phyloP scores from a whole-genome alignment of 768 basidiomycete species.

The Hygrocybe punicea region DNA sequence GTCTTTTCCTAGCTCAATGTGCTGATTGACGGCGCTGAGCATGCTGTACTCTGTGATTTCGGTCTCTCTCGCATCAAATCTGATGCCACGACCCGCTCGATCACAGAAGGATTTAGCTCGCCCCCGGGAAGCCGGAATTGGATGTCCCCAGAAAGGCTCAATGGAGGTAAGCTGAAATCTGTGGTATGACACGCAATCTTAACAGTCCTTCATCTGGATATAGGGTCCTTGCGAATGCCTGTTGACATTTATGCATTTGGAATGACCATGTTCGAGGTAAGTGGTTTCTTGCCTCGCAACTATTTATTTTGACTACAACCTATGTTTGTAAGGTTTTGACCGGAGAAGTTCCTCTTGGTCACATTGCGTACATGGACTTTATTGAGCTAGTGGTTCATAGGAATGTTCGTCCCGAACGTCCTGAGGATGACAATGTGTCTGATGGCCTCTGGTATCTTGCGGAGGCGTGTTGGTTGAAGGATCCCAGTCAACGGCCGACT shows the following conservation, averaged over 20 bases:
- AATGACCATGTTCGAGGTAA: conserved; percentile 8
- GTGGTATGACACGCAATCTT: background rate
- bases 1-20: conserved; percentile 32
- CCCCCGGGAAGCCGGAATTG: conserved; percentile 4
- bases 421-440: background rate
- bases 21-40: conserved; percentile 2
- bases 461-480: conserved; percentile 5
- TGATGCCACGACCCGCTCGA: background rate
- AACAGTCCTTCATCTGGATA: background rate
- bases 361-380: conserved; percentile 5
- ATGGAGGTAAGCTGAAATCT: background rate
- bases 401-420: conserved; percentile 8
- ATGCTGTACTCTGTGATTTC: conserved; percentile 5
- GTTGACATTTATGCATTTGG: conserved; percentile 10
- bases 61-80: conserved; percentile 4
- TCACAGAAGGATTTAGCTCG: background rate
- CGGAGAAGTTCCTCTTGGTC: conserved; percentile 5
- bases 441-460: conserved; percentile 5
- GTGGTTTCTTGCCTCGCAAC: background rate
- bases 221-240: conserved; percentile 1
- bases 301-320: background rate
- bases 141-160: conserved; percentile 5
- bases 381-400: background rate
- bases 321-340: background rate
- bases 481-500: background rate